These are phyloP conservation scores for Corylus americana DNA, from an alignment of 306 rosid genomes.

Conservation along the genomic window DNA sequence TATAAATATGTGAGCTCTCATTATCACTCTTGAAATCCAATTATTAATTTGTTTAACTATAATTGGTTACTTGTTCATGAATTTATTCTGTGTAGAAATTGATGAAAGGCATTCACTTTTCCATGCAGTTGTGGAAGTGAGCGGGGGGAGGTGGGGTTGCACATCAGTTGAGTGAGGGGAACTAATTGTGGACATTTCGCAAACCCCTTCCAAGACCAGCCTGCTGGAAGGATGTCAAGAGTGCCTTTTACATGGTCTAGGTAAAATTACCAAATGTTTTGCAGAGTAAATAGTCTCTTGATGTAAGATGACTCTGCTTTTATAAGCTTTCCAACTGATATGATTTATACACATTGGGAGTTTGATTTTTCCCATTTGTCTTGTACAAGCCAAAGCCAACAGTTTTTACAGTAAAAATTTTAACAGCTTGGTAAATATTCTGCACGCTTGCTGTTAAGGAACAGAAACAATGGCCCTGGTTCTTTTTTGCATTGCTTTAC, in stretches of 20 bases:
- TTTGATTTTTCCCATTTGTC: not conserved
- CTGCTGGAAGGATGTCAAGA: not conserved
- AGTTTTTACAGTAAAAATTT: not conserved
- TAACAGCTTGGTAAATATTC: not conserved
- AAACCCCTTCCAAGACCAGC: not conserved
- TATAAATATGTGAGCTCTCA: not conserved
- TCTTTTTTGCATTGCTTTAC: not conserved
- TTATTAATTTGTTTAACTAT: not conserved
- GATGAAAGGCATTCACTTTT: not conserved
- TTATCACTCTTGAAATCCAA: not conserved
- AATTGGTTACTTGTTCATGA: not conserved
- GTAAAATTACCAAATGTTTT: not conserved
- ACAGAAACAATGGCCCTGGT: not conserved
- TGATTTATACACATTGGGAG: not conserved
- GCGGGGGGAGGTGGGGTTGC: not conserved
- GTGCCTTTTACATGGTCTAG: not conserved
- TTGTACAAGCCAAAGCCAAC: not conserved
- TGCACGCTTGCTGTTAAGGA: not conserved
- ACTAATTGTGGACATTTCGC: not conserved
- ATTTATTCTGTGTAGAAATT: not conserved
- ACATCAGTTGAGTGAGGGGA: not conserved
- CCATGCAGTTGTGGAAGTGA: not conserved
- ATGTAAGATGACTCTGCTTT: not conserved
- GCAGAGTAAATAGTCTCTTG: conserved; percentile 8
- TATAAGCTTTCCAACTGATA: conserved; percentile 4